Evolutionary conservation across 2,329 filamentous ascomycete species (phyloP).

Genomic region (Pseudogymnoascus sp.): DNA sequence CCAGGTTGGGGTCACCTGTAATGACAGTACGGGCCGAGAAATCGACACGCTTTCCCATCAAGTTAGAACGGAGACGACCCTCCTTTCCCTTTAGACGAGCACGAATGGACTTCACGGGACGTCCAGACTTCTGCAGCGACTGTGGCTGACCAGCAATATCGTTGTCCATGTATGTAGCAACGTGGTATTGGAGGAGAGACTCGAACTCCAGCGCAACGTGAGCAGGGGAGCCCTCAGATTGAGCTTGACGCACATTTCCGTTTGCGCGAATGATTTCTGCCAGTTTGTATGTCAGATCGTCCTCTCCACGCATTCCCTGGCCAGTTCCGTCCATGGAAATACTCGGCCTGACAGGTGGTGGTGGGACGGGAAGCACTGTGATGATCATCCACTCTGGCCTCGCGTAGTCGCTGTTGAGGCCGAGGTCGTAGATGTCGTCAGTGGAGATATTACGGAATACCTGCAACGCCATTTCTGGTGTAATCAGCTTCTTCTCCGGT

Average conservation of each 20-base stretch:
- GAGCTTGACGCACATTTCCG: constrained; percentile 84
- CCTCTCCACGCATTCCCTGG: constrained; percentile 88
- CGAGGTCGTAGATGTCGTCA: constrained; percentile 77
- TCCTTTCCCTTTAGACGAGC: constrained; percentile 98
- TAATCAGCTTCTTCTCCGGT: constrained; percentile 75
- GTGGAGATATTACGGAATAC: constrained; percentile 82
- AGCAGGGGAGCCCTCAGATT: constrained; percentile 82
- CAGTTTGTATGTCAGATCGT: constrained; percentile 98
- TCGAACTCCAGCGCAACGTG: constrained; percentile 92
- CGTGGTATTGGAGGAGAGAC: constrained; percentile 88
- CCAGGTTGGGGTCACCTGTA: constrained; percentile 94
- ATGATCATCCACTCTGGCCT: constrained; percentile 98
- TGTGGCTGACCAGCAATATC: constrained; percentile 94
- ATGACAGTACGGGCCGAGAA: constrained; percentile 99
- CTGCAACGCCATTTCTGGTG: constrained; percentile 75
- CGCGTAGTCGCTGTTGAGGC: constrained; percentile 89
- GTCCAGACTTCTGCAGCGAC: constrained; percentile 91
- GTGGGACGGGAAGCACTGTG: constrained; percentile 89
- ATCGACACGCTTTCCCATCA: constrained; percentile 99
- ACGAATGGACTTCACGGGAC: constrained; percentile 93
- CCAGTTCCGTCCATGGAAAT: constrained; percentile 95
- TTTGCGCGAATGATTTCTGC: constrained; percentile 98
- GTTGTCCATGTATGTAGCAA: constrained; percentile 99
- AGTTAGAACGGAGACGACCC: constrained; percentile 90
- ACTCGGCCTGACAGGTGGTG: constrained; percentile 90